Base-by-base conservation (phyloP, 1,139 yeast species). In the Yamadazyma songkhlaensis region DNA sequence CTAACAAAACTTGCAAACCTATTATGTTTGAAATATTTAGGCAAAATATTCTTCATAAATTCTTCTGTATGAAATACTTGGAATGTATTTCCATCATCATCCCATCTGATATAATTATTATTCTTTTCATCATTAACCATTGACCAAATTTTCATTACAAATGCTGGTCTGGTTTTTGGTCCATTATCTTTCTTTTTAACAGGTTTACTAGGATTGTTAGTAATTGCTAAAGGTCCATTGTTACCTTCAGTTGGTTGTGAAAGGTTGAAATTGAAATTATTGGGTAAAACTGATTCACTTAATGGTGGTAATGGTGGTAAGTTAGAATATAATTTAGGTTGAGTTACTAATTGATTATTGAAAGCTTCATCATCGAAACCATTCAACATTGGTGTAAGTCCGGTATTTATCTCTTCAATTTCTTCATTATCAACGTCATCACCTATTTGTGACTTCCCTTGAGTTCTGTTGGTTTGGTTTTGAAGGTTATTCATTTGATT, bases 1-100 rank as follows among this genome's bases (percentile, higher is more conserved):
- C 97, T 77, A 6, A 90, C 97, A 67, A 92, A 92, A 49, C 92
- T 81, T 31, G 97, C 95, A 64, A 88, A 90, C 60, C 90, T 90
- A 36, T 89, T 80, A 62, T 92, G 97, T 54, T 90, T 90, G 67
- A 92, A 92, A 61, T 89, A 95, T 42, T 81, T 79, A 11, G 97
- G 97, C 42, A 92, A 68, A 23, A 92, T 84, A 36, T 72, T 67
- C 51, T 83, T 86, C 74, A 90, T 94, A 54, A 92, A 90, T 42
- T 78, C 80, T 55, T 92, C 97, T 38, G 96, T 74, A 50, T 88
- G 87, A 38, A 77, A 75, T 6, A 92, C 96, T 47, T 86, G 83
- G 55, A 92, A 88, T 4, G 94, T 78, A 44, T 80, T 74, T 2
- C 98, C 98, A 56, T 86, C 90, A 3, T 79, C 77, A 50, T 80